Percentiles rank a stretch among this genome's conserved stretches.
Conservation (phyloP, 495 filamentous ascomycete genomes). For the Platismatia glauca region DNA sequence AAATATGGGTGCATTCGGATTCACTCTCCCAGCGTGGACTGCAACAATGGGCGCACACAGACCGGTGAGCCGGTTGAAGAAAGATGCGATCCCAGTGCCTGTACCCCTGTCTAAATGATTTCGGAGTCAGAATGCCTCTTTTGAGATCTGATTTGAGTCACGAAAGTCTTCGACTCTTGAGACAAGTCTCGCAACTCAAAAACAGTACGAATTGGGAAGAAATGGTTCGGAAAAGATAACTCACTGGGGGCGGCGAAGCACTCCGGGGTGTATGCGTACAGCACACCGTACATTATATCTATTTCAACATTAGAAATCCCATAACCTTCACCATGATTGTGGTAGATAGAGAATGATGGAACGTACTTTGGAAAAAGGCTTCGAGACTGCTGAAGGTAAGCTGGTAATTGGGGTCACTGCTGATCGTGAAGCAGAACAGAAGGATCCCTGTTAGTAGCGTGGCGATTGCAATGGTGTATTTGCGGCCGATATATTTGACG, state of each 20-base stretch:
- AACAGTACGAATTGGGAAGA: too few species aligned
- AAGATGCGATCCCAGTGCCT: slow-evolving; percentile 48
- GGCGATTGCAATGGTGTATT: slow-evolving; percentile 48
- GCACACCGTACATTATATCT: slow-evolving; percentile 53
- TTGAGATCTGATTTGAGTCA: too few species aligned
- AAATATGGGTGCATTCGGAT: slow-evolving; percentile 44
- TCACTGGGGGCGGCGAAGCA: slow-evolving; percentile 52
- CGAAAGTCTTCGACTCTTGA: too few species aligned
- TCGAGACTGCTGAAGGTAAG: slow-evolving; percentile 46
- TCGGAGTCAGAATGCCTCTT: too few species aligned
- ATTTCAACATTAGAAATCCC: background rate
- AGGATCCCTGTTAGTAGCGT: slow-evolving; percentile 48
- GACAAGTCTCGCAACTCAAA: too few species aligned
- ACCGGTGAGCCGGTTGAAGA: slow-evolving; percentile 49
- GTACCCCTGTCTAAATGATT: slow-evolving; percentile 52
- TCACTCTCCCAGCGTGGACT: slow-evolving; percentile 36
- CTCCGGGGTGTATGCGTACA: slow-evolving; percentile 55
- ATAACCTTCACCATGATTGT: background rate
- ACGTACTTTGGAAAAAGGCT: slow-evolving; percentile 47
- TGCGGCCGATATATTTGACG: slow-evolving; percentile 50
- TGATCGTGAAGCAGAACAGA: slow-evolving; percentile 50
- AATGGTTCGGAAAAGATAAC: too few species aligned
- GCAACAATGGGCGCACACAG: slow-evolving; percentile 52
- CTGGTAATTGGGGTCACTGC: slow-evolving; percentile 39
- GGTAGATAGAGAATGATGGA: background rate